Evolutionary conservation across 2,329 filamentous ascomycete genomes (phyloP).

Genomic region (Hymenotorrendiella dingleyae): DNA sequence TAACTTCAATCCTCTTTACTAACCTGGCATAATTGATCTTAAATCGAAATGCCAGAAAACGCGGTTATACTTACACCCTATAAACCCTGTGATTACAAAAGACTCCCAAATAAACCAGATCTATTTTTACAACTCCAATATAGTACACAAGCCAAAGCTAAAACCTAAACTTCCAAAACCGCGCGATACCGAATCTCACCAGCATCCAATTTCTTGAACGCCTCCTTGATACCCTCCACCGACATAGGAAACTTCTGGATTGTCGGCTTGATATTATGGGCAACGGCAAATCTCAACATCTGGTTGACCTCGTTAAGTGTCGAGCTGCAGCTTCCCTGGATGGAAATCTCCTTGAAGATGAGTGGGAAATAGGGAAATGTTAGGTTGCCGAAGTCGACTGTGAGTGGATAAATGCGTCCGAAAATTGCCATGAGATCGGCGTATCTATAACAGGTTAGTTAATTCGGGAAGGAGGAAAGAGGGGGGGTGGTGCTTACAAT

Average conservation of each 20-base stretch:
- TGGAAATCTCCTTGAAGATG: conserved; percentile 30
- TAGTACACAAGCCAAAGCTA: too few species aligned
- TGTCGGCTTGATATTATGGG: conserved; percentile 52
- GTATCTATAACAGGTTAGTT: not conserved
- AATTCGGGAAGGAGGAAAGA: not conserved
- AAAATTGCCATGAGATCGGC: conserved; percentile 37
- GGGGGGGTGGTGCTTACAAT: conserved; percentile 25
- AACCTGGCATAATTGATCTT: too few species aligned
- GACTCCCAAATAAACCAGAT: too few species aligned
- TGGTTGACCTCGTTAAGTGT: conserved; percentile 41
- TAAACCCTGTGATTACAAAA: too few species aligned
- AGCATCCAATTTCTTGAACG: conserved; percentile 47
- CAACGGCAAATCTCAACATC: conserved; percentile 53
- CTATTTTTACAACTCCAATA: too few species aligned
- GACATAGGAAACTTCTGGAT: conserved; percentile 48
- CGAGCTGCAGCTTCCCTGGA: conserved; percentile 41
- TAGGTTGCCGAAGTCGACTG: conserved; percentile 48
- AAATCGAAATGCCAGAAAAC: too few species aligned
- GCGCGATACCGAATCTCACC: conserved; percentile 48
- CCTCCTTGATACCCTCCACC: conserved; percentile 43
- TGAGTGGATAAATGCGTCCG: conserved; percentile 44
- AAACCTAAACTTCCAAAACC: conserved; percentile 25
- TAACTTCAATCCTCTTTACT: too few species aligned
- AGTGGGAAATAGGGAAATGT: conserved; percentile 46
- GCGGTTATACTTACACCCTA: too few species aligned